phyloP scores from a whole-genome alignment of 2,329 filamentous ascomycete species.

The Pyricularia grisea region DNA sequence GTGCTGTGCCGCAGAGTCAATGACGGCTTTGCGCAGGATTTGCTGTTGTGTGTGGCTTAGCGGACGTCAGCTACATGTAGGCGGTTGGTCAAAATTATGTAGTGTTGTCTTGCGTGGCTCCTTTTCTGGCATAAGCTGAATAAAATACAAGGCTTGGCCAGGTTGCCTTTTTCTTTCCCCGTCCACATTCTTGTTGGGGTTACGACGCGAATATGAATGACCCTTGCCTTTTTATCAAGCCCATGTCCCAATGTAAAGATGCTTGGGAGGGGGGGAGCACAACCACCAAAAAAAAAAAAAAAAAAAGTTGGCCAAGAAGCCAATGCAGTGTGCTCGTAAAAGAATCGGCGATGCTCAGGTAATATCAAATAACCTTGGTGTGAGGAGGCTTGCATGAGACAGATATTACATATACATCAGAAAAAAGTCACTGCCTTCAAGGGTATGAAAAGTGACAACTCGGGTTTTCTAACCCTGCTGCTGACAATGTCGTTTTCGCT shows the following conservation, averaged over 20 bases:
- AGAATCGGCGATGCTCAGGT: not conserved
- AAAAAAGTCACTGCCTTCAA: not conserved
- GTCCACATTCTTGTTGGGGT: not conserved
- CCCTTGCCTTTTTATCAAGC: not conserved
- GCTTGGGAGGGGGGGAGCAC: too few species aligned
- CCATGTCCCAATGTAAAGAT: not conserved
- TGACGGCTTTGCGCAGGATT: not conserved
- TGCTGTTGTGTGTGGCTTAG: not conserved
- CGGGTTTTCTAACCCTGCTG: not conserved
- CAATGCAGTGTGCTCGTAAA: not conserved
- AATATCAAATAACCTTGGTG: not conserved
- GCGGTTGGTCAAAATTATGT: not conserved
- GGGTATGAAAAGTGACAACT: not conserved
- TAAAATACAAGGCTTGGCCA: not conserved
- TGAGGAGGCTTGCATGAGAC: not conserved
- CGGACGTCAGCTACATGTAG: not conserved
- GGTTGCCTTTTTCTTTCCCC: not conserved
- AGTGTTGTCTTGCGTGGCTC: too few species aligned
- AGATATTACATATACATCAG: not conserved
- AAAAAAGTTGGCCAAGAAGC: not conserved
- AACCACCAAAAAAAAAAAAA: too few species aligned
- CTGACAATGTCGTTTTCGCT: not conserved
- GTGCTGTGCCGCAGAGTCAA: not conserved
- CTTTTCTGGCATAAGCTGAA: not conserved
- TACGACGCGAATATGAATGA: not conserved